Conservation (phyloP, 2,329 filamentous ascomycete genomes). For the Fusarium sp. region DNA sequence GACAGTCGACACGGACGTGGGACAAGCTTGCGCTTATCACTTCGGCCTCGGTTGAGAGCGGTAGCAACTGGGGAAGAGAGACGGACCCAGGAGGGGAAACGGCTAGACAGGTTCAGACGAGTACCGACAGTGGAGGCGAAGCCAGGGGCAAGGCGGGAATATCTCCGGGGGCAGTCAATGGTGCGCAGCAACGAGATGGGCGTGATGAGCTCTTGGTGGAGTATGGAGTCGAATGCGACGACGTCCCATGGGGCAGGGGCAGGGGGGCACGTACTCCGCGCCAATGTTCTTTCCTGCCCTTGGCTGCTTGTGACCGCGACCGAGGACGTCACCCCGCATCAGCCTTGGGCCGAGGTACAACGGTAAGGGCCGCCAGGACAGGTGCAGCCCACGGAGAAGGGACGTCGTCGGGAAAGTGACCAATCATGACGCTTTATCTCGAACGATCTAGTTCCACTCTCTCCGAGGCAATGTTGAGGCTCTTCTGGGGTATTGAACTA, state of each 20-base stretch:
- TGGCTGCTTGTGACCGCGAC: slow-evolving; percentile 31
- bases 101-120: neutral
- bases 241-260: neutral
- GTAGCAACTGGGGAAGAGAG: slow-evolving; percentile 12
- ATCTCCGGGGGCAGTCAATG: neutral
- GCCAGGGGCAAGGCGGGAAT: slow-evolving; percentile 1
- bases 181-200: neutral
- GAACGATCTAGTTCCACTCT: slow-evolving; percentile 9
- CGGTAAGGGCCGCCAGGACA: slow-evolving; percentile 24
- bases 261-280: neutral
- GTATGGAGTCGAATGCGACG: neutral
- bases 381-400: neutral
- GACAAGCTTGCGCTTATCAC: slow-evolving; percentile 18
- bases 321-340: slow-evolving; percentile 41
- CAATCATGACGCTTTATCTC: slow-evolving; percentile 5
- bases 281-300: neutral
- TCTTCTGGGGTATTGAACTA: slow-evolving; percentile 24
- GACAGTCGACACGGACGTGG: slow-evolving; percentile 11
- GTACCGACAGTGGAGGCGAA: slow-evolving; percentile 7
- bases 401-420: neutral
- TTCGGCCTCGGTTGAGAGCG: slow-evolving; percentile 33
- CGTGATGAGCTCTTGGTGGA: slow-evolving; percentile 1
- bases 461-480: slow-evolving; percentile 34
- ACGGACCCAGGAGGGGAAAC: neutral
- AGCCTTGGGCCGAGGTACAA: slow-evolving; percentile 45